These are phyloP conservation scores for Bryum argenteum DNA, from an alignment of 225 moss, liverwort and hornwort genomes.

Conservation along the genomic window DNA sequence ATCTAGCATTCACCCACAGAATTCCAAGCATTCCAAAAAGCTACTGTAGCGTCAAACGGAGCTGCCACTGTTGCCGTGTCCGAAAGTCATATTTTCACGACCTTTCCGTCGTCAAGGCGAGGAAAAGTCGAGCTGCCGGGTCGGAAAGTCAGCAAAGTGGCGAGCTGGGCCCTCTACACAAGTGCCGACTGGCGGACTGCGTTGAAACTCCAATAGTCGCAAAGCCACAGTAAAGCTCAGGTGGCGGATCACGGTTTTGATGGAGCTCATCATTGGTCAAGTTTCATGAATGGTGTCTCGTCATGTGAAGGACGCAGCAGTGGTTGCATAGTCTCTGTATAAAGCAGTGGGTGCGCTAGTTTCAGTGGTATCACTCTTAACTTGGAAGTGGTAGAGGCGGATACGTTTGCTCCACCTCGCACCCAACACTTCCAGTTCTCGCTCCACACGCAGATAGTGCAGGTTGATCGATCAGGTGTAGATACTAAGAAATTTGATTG, in stretches of 20 bases:
- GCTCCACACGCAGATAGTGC: background rate
- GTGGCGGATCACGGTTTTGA: conserved; percentile 6
- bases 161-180: too few species aligned
- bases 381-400: background rate
- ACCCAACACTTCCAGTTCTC: background rate
- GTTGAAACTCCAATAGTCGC: conserved; percentile 25
- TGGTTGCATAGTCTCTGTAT: conserved; percentile 27
- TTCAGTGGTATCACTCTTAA: background rate
- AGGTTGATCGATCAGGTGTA: background rate
- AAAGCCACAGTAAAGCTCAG: conserved; percentile 38
- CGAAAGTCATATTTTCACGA: background rate
- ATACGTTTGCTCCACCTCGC: background rate
- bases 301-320: background rate
- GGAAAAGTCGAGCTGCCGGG: conserved; percentile 25
- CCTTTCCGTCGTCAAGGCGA: background rate
- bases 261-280: conserved; percentile 18
- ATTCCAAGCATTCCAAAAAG: too few species aligned
- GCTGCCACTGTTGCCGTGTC: background rate
- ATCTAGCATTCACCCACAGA: too few species aligned
- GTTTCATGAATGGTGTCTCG: background rate
- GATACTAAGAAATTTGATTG: background rate
- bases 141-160: conserved; percentile 26
- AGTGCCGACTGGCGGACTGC: background rate
- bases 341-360: background rate
- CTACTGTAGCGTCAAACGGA: too few species aligned